Base-by-base conservation (phyloP, 371 early-diverging fungal species). In the Circinella minor region DNA sequence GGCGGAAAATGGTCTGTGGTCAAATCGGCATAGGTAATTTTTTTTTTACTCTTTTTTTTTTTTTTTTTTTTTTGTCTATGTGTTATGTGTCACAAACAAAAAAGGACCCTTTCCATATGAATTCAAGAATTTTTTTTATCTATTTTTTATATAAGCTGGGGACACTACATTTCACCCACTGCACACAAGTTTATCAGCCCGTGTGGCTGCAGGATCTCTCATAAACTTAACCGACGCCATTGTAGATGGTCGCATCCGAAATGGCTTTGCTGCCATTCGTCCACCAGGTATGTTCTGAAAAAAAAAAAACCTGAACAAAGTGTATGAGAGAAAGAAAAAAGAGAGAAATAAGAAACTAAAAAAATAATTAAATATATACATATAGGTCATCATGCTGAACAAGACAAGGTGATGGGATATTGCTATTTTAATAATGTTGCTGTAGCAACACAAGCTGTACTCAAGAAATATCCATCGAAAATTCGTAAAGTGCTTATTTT, bases 341-440 rank as follows among this genome's bases (percentile, higher is more conserved):
- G 54, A 14, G 47, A 36, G 34, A 62, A 68, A 62, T 57, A 51
- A 51, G 39, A 17, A 27, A 18, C 20, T 17, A 18, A n/a, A 38
- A 55, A 20, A 55, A 17, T 11, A 43, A 43, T 43, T 43, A 43
- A 9, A 43, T 43, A 43, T 43, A 43, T 43, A 43, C 36, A 38
- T 17, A 62, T 65, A 79, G 81, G 83, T 4, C 90, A 90, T 73
- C 90, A 90, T 68, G 88, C 90, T 18, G 89, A 89, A 73, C 80
- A 82, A 51, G 84, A 88, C 63, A 76, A 76, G 46, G 89, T 85
- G 17, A 90, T 88, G 90, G 90, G 90, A 8, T 90, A 85, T 71
- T 90, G 90, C 61, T 85, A 87, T 55, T 89, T 84, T 72, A 90
- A 90, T 67, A 90, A 89, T 68, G 89, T 88, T 15, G 90, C 88